These are phyloP conservation scores for Rhododendron kiyosumense DNA, from an alignment of 148 eudicot genomes.

Conservation along the genomic window DNA sequence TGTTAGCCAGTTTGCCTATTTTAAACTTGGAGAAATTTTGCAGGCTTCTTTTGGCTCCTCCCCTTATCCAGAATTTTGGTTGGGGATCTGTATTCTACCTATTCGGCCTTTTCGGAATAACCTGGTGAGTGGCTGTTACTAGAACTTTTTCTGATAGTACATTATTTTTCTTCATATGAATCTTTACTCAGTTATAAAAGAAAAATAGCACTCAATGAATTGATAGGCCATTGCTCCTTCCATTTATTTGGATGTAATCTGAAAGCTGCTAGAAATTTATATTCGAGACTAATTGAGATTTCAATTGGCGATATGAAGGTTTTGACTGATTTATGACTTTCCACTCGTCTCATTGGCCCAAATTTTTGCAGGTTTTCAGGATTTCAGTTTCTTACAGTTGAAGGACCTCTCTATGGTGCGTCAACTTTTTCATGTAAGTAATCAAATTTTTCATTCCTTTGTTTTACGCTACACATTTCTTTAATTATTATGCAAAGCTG, in stretches of 20 bases:
- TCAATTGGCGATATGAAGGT: slow-evolving; percentile 9
- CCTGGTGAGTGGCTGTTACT: slow-evolving; percentile 59
- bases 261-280: not conserved
- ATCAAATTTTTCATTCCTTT: not conserved
- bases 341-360: slow-evolving; percentile 17
- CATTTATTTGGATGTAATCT: not conserved
- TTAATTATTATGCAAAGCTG: not conserved
- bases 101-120: slow-evolving; percentile 77
- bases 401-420: slow-evolving; percentile 33
- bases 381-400: slow-evolving; percentile 75
- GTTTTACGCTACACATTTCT: not conserved
- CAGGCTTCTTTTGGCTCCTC: slow-evolving; percentile 99
- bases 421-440: slow-evolving; percentile 50
- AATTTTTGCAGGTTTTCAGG: slow-evolving; percentile 74
- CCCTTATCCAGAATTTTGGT: slow-evolving; percentile 81
- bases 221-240: not conserved
- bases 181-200: not conserved
- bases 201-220: not conserved
- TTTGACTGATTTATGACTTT: slow-evolving; percentile 36
- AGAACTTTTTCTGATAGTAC: slow-evolving; percentile 4
- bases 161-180: not conserved
- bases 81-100: slow-evolving; percentile 97
- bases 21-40: slow-evolving; percentile 9
- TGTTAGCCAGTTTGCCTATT: not conserved
- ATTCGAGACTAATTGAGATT: not conserved